Percentiles rank a stretch among this genome's conserved stretches.
These are phyloP conservation scores for Citrullus colocynthis DNA, from an alignment of 306 rosid genomes.

Conservation along the genomic window DNA sequence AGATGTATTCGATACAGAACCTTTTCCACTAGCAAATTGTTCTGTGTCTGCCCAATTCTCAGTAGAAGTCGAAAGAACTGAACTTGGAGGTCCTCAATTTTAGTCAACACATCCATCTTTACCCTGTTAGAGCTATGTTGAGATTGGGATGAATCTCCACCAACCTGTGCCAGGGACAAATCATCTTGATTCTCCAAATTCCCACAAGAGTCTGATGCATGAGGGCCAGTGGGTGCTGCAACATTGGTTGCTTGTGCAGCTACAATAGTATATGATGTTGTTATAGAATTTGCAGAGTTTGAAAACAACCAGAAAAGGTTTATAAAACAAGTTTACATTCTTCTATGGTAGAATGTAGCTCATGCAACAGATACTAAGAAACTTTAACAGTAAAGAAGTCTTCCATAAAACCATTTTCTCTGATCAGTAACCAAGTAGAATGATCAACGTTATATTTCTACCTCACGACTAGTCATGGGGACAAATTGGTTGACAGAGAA, in stretches of 20 bases:
- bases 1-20: slow-evolving; percentile 88
- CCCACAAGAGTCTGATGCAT: slow-evolving; percentile 25
- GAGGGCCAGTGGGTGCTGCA: slow-evolving; percentile 16
- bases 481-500: background rate
- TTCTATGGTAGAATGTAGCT: background rate
- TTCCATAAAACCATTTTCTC: background rate
- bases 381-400: background rate
- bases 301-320: background rate
- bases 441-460: background rate
- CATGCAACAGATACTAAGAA: background rate
- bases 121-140: slow-evolving; percentile 16
- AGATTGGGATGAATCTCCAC: slow-evolving; percentile 21
- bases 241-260: slow-evolving; percentile 31
- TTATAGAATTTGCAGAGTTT: background rate
- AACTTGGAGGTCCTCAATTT: slow-evolving; percentile 59
- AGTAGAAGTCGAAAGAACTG: slow-evolving; percentile 57
- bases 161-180: slow-evolving; percentile 26
- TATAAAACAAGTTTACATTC: background rate
- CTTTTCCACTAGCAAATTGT: slow-evolving; percentile 56
- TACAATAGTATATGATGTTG: background rate
- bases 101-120: slow-evolving; percentile 42
- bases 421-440: background rate
- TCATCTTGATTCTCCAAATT: slow-evolving; percentile 32
- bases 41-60: slow-evolving; percentile 56
- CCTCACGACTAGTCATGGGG: background rate